Base-by-base conservation (phyloP, 176 grass and related monocot species). In the Oryza meridionalis region DNA sequence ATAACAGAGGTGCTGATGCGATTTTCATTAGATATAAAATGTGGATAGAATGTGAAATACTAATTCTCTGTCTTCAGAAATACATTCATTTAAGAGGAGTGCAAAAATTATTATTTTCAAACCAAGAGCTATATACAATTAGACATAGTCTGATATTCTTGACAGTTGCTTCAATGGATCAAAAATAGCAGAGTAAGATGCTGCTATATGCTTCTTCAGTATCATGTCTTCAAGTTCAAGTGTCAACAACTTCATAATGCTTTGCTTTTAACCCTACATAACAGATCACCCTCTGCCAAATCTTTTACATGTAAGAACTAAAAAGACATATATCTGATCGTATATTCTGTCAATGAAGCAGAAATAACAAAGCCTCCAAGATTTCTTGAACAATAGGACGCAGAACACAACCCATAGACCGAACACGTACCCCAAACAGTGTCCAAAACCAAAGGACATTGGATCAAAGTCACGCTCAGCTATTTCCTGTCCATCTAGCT, bases 391-490 rank as follows among this genome's bases (percentile, higher is more conserved):
- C 12, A 89, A 6, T 2, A 92, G 3, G 7, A 17, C 0, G 6
- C 40, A 77, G 14, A 88, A 79, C 29, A 86, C 58, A 45, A 12
- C 29, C 90, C 84, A 89, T 19, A 83, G 66, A 26, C 84, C 75
- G 22, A 72, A 12, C 1, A 72, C 0, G 32, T 72, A 89, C 33
- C 90, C 90, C 25, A 80, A 10, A 14, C 22, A 22, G 13, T 80
- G 29, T 5, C 83, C 72, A 27, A 76, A 44, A 64, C 65, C 40
- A 35, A 81, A 65, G 58, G 47, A 72, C 21, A 46, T 12, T 17
- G 26, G 19, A 13, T 80, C 75, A 12, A 8, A 71, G 37, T 0
- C 16, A 38, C n/a, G 19, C 1, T 7, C 21, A 38, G 21, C 9
- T n/a, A 5, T 42, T 1, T 19, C 3, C 2, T 8, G 33, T 22